Base-by-base conservation (phyloP, 768 basidiomycete genomes). In the Tephrocybe rancida region DNA sequence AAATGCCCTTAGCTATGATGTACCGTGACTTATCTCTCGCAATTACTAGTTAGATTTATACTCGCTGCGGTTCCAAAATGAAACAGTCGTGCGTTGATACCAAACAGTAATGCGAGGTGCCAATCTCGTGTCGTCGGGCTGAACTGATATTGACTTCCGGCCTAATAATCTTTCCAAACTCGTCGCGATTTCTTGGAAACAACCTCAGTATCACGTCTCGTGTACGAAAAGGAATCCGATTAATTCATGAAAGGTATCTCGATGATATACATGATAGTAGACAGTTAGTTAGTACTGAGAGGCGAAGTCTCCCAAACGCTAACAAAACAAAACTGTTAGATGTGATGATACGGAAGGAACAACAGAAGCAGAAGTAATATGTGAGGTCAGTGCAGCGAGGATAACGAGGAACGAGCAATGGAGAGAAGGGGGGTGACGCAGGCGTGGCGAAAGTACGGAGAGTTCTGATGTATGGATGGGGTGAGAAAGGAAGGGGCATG, bases 191-290 rank as follows among this genome's bases (percentile, higher is more conserved):
- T 32, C 30, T 32, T 7, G 30, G 30, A 52, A 44, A 32, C 18
- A 45, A 53, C 25, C 25, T 34, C 34, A n/a, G n/a, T n/a, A 35
- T 46, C 18, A 35, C 14, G 14, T 44, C 43, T 24, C 9, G 10
- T n/a, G 29, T 34, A 43, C 29, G 45, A 32, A 14, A 41, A 48
- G 29, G 18, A 49, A 55, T 57, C 58, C 58, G 24, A 62, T 60
- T 57, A 57, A 42, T 56, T 53, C 44, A 48, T 56, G 54, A 54
- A 44, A 63, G 59, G 61, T 64, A 64, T 64, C 60, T 61, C 39
- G 54, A 54, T 67, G 65, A 64, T 65, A 64, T 68, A 67, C 67
- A 68, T 54, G 50, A 56, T 61, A 52, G 62, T 59, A 64, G 55
- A 54, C 54, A 60, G 59, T 47, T 55, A 46, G 51, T 44, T 45